Evolutionary conservation across 768 basidiomycete genomes (phyloP), one percentile per base, ranked within the genome.

Genomic region (Macrocybe gigantea): DNA sequence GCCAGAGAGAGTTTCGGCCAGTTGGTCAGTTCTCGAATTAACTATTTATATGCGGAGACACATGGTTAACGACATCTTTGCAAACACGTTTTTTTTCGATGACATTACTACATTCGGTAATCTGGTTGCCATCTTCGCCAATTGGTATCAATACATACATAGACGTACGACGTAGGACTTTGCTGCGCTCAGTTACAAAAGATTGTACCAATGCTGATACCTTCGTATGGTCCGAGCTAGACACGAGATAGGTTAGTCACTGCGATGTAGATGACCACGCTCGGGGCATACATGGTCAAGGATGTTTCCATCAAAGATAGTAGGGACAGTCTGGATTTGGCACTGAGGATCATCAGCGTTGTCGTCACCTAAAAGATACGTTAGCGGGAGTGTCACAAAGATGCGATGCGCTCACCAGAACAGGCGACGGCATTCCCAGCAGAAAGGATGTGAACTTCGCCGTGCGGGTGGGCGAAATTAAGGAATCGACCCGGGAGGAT

Each of bases 271-370:
- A n/a, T 8, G 11, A 36, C 41, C 5, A 41, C 5, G 8, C 6
- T 33, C 8, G 14, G 7, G n/a, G 57, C 68, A 50, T 45, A 72
- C 68, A 61, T 88, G 85, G 56, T 86, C 56, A 5, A 74, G 44
- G 39, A 78, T 66, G 47, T 80, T 60, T 22, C 78, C 73, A 3
- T 57, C 65, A 7, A 78, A 55, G 45, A 86, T 60, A 53, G 73
- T 78, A 1, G 80, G 79, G 8, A 84, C 82, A 4, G 73, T 69
- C 35, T 58, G 55, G 46, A 79, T 75, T 32, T 74, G 73, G 62
- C 85, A 86, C 47, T 76, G 64, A 9, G 67, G 14, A 47, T 80
- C 77, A 10, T 67, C 72, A 5, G 69, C 69, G 51, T 85, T 75
- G 56, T 86, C 83, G 47, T 79, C 63, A 0, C 74, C 77, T 75